These are phyloP conservation scores for Arctium minus DNA, from an alignment of 129 eudicot species.

Conservation along the genomic window DNA sequence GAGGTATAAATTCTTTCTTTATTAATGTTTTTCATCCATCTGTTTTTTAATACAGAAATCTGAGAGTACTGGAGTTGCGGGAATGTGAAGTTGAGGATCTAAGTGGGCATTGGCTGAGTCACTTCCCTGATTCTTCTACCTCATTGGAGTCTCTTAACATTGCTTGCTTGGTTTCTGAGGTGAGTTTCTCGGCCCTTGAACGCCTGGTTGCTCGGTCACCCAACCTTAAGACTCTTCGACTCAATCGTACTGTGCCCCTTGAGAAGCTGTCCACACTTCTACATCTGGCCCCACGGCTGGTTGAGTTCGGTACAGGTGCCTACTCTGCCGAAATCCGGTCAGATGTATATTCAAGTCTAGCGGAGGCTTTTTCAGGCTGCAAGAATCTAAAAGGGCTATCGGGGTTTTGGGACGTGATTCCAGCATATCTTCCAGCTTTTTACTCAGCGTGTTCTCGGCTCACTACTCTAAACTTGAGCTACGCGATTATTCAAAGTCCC, in stretches of 20 bases:
- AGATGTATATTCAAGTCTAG: slow-evolving; percentile 48
- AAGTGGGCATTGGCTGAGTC: slow-evolving; percentile 87
- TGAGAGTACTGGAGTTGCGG: slow-evolving; percentile 69
- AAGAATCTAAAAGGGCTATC: slow-evolving; percentile 70
- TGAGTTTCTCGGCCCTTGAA: slow-evolving; percentile 75
- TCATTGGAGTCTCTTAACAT: slow-evolving; percentile 74
- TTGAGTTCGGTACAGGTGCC: slow-evolving; percentile 80
- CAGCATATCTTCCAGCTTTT: slow-evolving; percentile 78
- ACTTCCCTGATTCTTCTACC: slow-evolving; percentile 74
- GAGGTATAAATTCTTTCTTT: background rate
- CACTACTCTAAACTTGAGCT: slow-evolving; percentile 78
- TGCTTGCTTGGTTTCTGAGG: slow-evolving; percentile 64
- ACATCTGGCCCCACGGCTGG: slow-evolving; percentile 67
- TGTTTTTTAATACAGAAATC: slow-evolving; percentile 40
- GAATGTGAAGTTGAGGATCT: slow-evolving; percentile 93
- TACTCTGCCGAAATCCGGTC: slow-evolving; percentile 62
- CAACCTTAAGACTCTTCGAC: slow-evolving; percentile 65
- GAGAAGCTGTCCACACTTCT: slow-evolving; percentile 66
- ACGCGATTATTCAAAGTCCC: slow-evolving; percentile 60
- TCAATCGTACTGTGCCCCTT: slow-evolving; percentile 74
- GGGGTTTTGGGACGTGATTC: slow-evolving; percentile 90
- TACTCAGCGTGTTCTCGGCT: slow-evolving; percentile 65
- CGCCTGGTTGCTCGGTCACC: slow-evolving; percentile 76
- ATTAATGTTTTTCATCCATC: background rate
- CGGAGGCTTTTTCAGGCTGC: slow-evolving; percentile 64